Base-by-base conservation (phyloP, 2,329 filamentous ascomycete genomes). In the Cephalotrichum gorgonifer region DNA sequence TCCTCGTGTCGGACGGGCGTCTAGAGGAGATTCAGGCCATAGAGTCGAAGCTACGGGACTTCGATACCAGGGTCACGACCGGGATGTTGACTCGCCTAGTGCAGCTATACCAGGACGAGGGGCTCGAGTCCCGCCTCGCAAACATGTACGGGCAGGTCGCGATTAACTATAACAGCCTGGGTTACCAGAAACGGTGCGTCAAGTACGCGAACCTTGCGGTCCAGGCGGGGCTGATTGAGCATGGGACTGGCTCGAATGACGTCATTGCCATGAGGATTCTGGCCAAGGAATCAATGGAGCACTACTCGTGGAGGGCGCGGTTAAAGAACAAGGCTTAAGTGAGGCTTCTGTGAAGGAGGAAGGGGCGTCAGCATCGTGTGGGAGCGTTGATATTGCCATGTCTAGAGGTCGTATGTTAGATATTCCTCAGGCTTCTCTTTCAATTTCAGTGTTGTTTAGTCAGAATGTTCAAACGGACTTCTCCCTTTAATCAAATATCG, bases 71-170 rank as follows among this genome's bases (percentile, higher is more conserved):
- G 8, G 33, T 50, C 26, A 50, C 49, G 38, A 39, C 65, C 5
- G 52, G 61, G 44, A 66, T 69, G 63, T 67, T 64, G 6, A 63
- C 69, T 56, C 53, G 67, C 44, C 45, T 70, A 26, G 55, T 70
- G 35, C 64, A 60, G 38, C 54, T 72, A 42, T 66, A 64, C 54
- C 54, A 68, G 55, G 65, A 68, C 57, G 69, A 72, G 59, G 56
- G 60, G 31, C 56, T 71, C 22, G 60, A 64, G 56, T 57, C 58
- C 5, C 45, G 55, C 43, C 51, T 64, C 33, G 56, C 62, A 49
- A 64, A 66, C 54, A 65, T 64, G 11, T 68, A 66, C 52, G 55
- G 58, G 41, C 57, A 63, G 28, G 64, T 68, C 20, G 68, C 68
- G 33, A 54, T 68, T 17, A 63, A 68, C 56, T 64, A 60, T 51